Percentiles rank a stretch among this genome's conserved stretches.
Evolutionary conservation across 106 monocot species (phyloP).

Genomic region (Acorus gramineus): DNA sequence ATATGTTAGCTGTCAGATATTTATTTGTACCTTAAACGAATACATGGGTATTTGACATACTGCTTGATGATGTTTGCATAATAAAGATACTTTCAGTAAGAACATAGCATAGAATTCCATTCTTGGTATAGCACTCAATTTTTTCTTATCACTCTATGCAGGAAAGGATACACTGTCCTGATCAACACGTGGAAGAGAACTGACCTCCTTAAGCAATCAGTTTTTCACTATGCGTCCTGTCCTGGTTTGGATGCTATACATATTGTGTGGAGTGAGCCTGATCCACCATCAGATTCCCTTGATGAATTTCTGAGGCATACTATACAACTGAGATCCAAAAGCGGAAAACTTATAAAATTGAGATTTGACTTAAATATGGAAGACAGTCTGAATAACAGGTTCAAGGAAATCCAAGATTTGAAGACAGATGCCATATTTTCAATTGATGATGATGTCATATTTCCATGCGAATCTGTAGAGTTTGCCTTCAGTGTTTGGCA

Average conservation of each 20-base stretch:
- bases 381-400: constrained; percentile 68
- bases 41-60: too few species aligned
- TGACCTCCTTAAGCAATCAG: constrained; percentile 49
- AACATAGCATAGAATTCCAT: too few species aligned
- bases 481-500: constrained; percentile 65
- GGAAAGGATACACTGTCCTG: constrained; percentile 41
- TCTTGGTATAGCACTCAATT: background rate
- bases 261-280: constrained; percentile 62
- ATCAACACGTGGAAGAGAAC: constrained; percentile 74
- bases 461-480: constrained; percentile 47
- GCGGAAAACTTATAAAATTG: constrained; percentile 13
- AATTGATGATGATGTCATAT: constrained; percentile 67
- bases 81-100: too few species aligned
- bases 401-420: constrained; percentile 37
- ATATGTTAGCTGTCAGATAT: too few species aligned
- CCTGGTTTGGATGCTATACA: constrained; percentile 40
- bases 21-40: too few species aligned
- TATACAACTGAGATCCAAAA: constrained; percentile 10
- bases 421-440: constrained; percentile 60
- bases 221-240: constrained; percentile 64
- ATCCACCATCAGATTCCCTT: constrained; percentile 40
- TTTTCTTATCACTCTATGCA: background rate
- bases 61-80: too few species aligned
- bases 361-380: constrained; percentile 49
- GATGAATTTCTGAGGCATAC: constrained; percentile 17